A percentile compares a stretch with the other conserved stretches of the same genome.
Conservation (phyloP, 2,329 filamentous ascomycete genomes). For the Penicillium digitatum region DNA sequence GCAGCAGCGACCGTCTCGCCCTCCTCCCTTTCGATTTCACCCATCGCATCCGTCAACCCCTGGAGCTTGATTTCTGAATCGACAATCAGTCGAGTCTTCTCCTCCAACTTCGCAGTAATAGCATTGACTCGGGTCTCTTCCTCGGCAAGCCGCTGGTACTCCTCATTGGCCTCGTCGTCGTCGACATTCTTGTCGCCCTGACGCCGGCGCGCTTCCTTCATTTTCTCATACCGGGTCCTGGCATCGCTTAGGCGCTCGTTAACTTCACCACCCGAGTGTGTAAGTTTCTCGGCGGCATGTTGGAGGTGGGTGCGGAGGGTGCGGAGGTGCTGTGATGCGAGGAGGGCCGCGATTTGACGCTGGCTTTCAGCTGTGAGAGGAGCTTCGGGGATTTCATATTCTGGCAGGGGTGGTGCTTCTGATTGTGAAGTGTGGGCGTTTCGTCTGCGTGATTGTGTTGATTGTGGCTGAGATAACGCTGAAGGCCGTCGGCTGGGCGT, state of each 20-base stretch:
- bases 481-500: conserved; percentile 17
- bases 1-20: conserved; percentile 29
- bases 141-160: conserved; percentile 39
- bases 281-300: conserved; percentile 47
- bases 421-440: neutral
- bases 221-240: conserved; percentile 36
- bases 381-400: conserved; percentile 53
- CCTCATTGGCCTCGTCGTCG: conserved; percentile 24
- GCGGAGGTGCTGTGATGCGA: conserved; percentile 39
- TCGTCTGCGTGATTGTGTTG: conserved; percentile 9
- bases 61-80: conserved; percentile 52
- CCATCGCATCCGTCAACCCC: conserved; percentile 44
- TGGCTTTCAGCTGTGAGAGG: conserved; percentile 50
- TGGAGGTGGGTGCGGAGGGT: conserved; percentile 49
- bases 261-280: conserved; percentile 49
- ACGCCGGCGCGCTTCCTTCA: conserved; percentile 29
- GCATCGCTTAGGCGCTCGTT: conserved; percentile 52
- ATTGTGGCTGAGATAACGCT: conserved; percentile 11
- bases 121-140: conserved; percentile 47
- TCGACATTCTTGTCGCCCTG: conserved; percentile 22
- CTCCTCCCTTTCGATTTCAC: conserved; percentile 41
- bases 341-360: conserved; percentile 45
- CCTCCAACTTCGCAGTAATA: conserved; percentile 55
- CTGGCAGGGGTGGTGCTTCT: conserved; percentile 36
- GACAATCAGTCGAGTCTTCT: conserved; percentile 54